Evolutionary conservation across 2,329 filamentous ascomycete species (phyloP).

Genomic region (Samsoniella hepiali): DNA sequence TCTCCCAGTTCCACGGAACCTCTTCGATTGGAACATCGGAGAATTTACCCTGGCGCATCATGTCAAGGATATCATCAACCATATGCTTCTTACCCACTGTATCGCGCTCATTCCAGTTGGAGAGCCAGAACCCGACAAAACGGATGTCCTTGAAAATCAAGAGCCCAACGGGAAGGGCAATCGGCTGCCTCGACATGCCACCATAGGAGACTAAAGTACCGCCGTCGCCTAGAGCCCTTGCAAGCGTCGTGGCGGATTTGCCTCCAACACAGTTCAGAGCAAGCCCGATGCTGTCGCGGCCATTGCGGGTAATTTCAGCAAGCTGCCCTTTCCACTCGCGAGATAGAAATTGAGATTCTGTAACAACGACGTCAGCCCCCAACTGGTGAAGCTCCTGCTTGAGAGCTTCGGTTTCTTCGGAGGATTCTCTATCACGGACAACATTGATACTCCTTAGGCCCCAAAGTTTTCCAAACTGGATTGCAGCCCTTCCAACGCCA

Average conservation of each 20-base stretch:
- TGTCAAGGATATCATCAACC: constrained; percentile 76
- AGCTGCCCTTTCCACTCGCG: constrained; percentile 60
- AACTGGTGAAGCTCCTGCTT: constrained; percentile 50
- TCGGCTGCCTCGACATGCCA: constrained; percentile 86
- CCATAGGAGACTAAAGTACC: constrained; percentile 89
- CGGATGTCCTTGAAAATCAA: constrained; percentile 91
- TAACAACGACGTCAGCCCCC: constrained; percentile 56
- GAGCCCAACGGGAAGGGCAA: constrained; percentile 74
- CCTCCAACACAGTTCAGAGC: constrained; percentile 94
- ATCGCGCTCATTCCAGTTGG: constrained; percentile 77
- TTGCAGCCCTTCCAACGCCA: constrained; percentile 85
- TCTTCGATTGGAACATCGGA: constrained; percentile 79
- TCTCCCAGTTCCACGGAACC: constrained; percentile 80
- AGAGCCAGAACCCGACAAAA: constrained; percentile 94
- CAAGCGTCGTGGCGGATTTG: constrained; percentile 73
- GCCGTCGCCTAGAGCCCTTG: constrained; percentile 66
- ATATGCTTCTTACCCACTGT: constrained; percentile 71
- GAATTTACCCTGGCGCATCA: constrained; percentile 74
- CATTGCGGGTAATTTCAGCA: constrained; percentile 65
- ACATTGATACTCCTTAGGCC: constrained; percentile 89
- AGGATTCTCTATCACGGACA: constrained; percentile 66
- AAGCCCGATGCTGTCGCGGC: constrained; percentile 68
- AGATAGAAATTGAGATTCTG: constrained; percentile 52
- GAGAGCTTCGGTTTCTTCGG: constrained; percentile 60
- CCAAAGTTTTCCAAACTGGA: constrained; percentile 84